Conservation (phyloP, 768 basidiomycete genomes). For the Amanita brunnescens region DNA sequence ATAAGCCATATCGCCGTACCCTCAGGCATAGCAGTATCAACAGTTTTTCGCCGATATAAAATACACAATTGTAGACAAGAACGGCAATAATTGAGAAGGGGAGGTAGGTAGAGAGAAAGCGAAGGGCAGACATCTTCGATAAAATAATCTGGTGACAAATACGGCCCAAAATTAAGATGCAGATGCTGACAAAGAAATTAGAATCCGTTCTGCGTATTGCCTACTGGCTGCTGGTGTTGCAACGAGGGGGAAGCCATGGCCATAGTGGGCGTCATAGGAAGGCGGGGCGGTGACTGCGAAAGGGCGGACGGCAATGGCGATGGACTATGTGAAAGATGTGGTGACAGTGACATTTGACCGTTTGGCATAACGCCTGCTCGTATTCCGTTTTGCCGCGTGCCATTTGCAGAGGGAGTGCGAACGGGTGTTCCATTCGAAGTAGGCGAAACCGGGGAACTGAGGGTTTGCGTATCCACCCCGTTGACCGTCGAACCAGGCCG, state of each 20-base stretch:
- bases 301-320: constrained; percentile 35
- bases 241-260: constrained; percentile 46
- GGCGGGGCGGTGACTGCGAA: constrained; percentile 40
- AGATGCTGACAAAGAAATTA: constrained; percentile 16
- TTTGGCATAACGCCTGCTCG: constrained; percentile 21
- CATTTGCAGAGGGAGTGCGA: constrained; percentile 50
- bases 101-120: not conserved
- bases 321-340: constrained; percentile 40
- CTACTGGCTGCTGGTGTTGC: constrained; percentile 45
- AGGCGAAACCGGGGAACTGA: constrained; percentile 22
- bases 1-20: constrained; percentile 1
- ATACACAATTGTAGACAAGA: constrained; percentile 8
- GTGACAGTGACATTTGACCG: constrained; percentile 41
- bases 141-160: constrained; percentile 1
- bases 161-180: not conserved
- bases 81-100: constrained; percentile 1
- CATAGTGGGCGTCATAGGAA: constrained; percentile 42
- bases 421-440: constrained; percentile 32
- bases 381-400: constrained; percentile 34
- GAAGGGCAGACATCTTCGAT: not conserved
- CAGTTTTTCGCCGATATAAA: constrained; percentile 5
- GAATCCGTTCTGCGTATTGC: constrained; percentile 45
- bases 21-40: not conserved
- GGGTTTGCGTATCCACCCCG: constrained; percentile 20
- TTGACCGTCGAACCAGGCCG: constrained; percentile 25